Percentiles rank a stretch among this genome's conserved stretches.
Evolutionary conservation across 2,329 filamentous ascomycete genomes (phyloP).

Genomic region (Calonectria naviculata): DNA sequence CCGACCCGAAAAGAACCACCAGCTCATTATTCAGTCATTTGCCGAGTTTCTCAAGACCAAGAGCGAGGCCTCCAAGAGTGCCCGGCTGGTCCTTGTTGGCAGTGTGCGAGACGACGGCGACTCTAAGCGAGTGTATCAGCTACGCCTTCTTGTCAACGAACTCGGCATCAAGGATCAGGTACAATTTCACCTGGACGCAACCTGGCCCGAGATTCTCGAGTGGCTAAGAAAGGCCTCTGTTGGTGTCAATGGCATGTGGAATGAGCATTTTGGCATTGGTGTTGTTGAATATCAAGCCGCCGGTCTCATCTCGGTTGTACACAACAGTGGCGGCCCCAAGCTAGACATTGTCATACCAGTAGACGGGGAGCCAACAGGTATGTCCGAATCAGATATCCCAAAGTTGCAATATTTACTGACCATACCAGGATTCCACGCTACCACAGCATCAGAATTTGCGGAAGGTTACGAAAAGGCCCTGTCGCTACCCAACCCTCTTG

Average conservation of each 20-base stretch:
- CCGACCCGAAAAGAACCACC: conserved; percentile 96
- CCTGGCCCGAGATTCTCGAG: conserved; percentile 87
- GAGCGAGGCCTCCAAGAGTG: conserved; percentile 60
- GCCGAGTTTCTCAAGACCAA: conserved; percentile 74
- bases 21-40: conserved; percentile 87
- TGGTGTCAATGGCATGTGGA: conserved; percentile 99
- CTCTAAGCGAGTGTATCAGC: conserved; percentile 85
- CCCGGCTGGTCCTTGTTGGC: conserved; percentile 86
- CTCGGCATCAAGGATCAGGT: conserved; percentile 86
- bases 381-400: conserved; percentile 34
- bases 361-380: conserved; percentile 82
- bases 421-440: conserved; percentile 81
- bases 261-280: conserved; percentile 98
- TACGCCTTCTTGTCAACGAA: conserved; percentile 88
- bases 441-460: conserved; percentile 82
- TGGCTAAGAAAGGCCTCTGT: conserved; percentile 83
- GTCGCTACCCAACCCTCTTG: conserved; percentile 75
- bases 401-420: not conserved
- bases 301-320: conserved; percentile 91
- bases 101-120: conserved; percentile 90
- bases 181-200: conserved; percentile 89
- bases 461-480: conserved; percentile 83
- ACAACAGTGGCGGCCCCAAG: conserved; percentile 93
- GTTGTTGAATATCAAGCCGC: conserved; percentile 98
- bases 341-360: conserved; percentile 89